These are phyloP conservation scores for Cladosporium sp. DNA, from an alignment of 2,329 filamentous ascomycete genomes.

Conservation along the genomic window DNA sequence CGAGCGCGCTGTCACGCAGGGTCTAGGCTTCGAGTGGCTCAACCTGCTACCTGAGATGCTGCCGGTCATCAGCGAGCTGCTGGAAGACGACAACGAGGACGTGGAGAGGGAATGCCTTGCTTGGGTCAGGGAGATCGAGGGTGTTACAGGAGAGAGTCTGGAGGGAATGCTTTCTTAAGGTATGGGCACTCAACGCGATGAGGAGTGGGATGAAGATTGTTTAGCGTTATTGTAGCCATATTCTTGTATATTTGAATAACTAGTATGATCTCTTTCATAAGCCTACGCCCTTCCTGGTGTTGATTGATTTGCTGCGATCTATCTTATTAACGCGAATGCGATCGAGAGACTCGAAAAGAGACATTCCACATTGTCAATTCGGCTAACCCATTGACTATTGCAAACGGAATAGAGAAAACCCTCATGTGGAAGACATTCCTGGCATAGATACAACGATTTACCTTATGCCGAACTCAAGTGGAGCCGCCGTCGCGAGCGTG, in stretches of 20 bases:
- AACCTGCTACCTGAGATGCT: conserved; percentile 89
- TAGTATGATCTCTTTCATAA: no score
- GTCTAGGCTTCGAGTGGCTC: conserved; percentile 89
- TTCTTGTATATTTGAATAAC: background rate
- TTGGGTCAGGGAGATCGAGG: conserved; percentile 89
- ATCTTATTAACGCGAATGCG: no score
- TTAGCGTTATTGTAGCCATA: background rate
- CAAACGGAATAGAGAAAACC: no score
- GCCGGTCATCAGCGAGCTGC: conserved; percentile 88
- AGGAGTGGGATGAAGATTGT: background rate
- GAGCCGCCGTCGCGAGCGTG: no score
- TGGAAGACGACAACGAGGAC: conserved; percentile 91
- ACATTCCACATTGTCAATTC: no score
- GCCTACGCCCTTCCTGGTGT: no score
- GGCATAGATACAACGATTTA: no score
- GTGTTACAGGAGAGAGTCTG: conserved; percentile 79
- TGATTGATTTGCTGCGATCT: no score
- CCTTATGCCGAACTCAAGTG: no score
- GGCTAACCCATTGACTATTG: no score
- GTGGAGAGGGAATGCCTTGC: conserved; percentile 84
- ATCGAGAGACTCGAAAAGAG: no score
- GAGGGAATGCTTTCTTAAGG: conserved; percentile 67
- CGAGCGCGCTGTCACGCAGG: conserved; percentile 63
- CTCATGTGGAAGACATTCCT: no score
- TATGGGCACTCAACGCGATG: background rate